Base-by-base conservation (phyloP, 2,329 filamentous ascomycete species). In the Penicillium sp. region DNA sequence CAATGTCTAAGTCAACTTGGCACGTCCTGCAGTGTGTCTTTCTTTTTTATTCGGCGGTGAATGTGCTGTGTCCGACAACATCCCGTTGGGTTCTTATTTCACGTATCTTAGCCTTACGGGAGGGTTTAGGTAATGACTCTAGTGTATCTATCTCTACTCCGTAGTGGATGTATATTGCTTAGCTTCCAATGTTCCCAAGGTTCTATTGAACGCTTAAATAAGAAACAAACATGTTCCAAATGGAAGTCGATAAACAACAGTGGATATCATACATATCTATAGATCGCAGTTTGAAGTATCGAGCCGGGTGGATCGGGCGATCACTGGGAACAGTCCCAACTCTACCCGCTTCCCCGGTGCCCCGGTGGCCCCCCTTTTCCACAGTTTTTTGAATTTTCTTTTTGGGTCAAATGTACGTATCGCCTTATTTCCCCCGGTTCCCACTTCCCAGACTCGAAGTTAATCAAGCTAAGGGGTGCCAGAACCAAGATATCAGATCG, bases 401-500 rank as follows among this genome's bases (percentile, higher is more conserved):
- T 31, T 2, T 29, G n/a, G n/a, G 18, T 40, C 38, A 21, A 40
- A 31, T 44, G 42, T 44, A 44, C 27, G 21, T 43, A 43, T 43
- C 40, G 18, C 34, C 34, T 18, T 40, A 40, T 40, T 40, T 40
- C 36, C 36, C 11, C 13, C 24, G 18, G 10, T 32, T 29, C 13
- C 14, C 16, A 10, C 29, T 45, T 34, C 36, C 24, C 11, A 27
- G 11, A 31, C 10, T 50, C 38, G 14, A n/a, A 36, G 34, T 40
- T 40, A 40, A n/a, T 36, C n/a, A 6, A 3, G 16, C 14, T 9
- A 16, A 16, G 38, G 38, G 42, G 27, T 29, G 42, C 42, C 42
- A 44, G 5, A 16, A 45, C 50, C 18, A 27, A 48, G 50, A 55
- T 52, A 60, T 53, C 54, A 54, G 60, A 64, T 63, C 57, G 56